phyloP scores from a whole-genome alignment of 176 grass and related monocot genomes.

The Rhynchospora breviuscula region DNA sequence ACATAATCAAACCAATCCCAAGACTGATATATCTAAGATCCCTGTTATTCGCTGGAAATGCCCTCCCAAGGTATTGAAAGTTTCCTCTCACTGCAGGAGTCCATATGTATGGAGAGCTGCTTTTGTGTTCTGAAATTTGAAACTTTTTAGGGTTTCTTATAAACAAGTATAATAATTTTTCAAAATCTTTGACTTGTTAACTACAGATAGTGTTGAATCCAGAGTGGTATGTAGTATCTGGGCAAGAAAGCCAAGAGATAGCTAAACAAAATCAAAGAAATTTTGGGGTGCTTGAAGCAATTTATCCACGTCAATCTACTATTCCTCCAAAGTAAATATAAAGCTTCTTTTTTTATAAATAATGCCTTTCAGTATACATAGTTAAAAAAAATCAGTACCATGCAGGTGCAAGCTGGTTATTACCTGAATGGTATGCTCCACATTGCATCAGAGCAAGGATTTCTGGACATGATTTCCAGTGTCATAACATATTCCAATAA shows the following conservation, averaged over 20 bases:
- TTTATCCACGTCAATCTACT: conserved; percentile 77
- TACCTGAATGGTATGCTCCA: neutral
- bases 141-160: neutral
- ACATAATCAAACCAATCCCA: conserved; percentile 37
- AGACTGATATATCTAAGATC: conserved; percentile 62
- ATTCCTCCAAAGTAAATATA: conserved; percentile 85
- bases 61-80: conserved; percentile 49
- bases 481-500: conserved; percentile 7
- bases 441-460: neutral
- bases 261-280: conserved; percentile 68
- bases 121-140: neutral
- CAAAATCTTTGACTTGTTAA: conserved; percentile 5
- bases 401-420: neutral
- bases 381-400: neutral
- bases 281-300: conserved; percentile 82
- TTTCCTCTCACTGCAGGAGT: neutral
- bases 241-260: conserved; percentile 80
- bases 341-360: conserved; percentile 20
- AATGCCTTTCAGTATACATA: neutral
- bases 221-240: conserved; percentile 66
- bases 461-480: neutral
- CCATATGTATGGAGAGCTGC: neutral
- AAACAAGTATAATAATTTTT: neutral
- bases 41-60: conserved; percentile 64
- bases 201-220: conserved; percentile 57